Evolutionary conservation across 371 early-diverging fungal species (phyloP), one percentile per base, ranked within the genome.

Genomic region (Mortierella sp.): DNA sequence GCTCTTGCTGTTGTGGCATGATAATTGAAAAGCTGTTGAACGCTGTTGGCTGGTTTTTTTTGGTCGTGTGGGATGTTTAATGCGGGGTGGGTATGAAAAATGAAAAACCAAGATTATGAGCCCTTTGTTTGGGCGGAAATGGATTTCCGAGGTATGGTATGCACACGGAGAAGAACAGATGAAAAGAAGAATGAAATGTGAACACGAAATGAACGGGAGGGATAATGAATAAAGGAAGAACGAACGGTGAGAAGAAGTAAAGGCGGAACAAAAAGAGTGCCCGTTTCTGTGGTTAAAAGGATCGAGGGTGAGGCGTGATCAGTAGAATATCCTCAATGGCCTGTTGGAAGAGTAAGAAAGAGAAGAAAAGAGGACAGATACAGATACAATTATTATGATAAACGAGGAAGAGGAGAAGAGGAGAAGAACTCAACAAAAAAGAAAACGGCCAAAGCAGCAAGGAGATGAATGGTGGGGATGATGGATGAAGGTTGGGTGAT

Each of bases 371-470:
- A 32, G 5, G 65, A 38, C 7, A 21, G 2, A 18, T 14, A 32
- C 5, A 24, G 24, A 27, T 27, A 6, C 11, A n/a, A 27, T 46
- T 46, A 27, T 24, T n/a, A n/a, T n/a, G n/a, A n/a, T n/a, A n/a
- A n/a, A n/a, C n/a, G n/a, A n/a, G n/a, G n/a, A n/a, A 56, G n/a
- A 27, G 27, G 41, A 41, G 18, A 35, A 32, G 16, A 51, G 29
- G 32, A 56, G 27, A 41, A 74, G 43, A 43, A 18, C 41, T 41
- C 14, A 63, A 63, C 63, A 63, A 65, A 38, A 18, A 68, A 68
- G 43, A 68, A 71, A 71, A 46, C 49, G 72, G 72, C 72, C 41
- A 72, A 54, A 44, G 51, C 72, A 72, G 72, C 51, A 72, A 48
- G 72, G 32, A 32, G 38, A 72, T 24, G 72, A 51, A 54, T 3